Conservation (phyloP, 331 rosid genomes). For the Malus hybrid region DNA sequence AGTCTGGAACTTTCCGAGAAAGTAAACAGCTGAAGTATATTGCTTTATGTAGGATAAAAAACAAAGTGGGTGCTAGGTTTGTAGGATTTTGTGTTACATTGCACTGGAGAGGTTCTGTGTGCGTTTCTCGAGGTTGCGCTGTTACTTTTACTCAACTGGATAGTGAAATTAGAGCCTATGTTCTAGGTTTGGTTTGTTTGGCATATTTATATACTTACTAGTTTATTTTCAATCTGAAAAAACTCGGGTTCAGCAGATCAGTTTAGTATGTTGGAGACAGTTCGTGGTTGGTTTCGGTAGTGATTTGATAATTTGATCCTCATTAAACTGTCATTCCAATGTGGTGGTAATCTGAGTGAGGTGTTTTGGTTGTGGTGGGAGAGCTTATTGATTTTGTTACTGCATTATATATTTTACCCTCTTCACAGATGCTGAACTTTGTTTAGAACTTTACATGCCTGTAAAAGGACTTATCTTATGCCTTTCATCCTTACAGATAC, state of each 20-base stretch:
- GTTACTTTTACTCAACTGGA: not conserved
- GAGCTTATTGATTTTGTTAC: not conserved
- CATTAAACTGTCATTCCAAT: not conserved
- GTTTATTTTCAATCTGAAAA: not conserved
- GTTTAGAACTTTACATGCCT: not conserved
- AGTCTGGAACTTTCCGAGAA: not conserved
- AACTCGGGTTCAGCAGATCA: not conserved
- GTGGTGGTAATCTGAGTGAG: not conserved
- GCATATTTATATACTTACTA: not conserved
- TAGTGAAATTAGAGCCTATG: slow-evolving; percentile 2
- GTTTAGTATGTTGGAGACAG: not conserved
- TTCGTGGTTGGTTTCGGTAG: not conserved
- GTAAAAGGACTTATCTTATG: slow-evolving; percentile 13
- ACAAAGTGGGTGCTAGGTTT: not conserved
- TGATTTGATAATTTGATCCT: not conserved
- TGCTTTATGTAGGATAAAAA: not conserved
- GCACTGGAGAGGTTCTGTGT: slow-evolving; percentile 1
- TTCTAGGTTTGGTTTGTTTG: not conserved
- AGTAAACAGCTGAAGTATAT: not conserved
- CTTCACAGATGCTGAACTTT: not conserved
- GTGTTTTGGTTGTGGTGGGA: not conserved
- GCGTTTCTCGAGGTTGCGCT: not conserved
- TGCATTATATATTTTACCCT: not conserved
- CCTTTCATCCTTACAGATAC: slow-evolving; percentile 20
- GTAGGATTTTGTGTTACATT: slow-evolving; percentile 3